Conservation (phyloP, 2,329 filamentous ascomycete species). For the Aspergillus ibericus region DNA sequence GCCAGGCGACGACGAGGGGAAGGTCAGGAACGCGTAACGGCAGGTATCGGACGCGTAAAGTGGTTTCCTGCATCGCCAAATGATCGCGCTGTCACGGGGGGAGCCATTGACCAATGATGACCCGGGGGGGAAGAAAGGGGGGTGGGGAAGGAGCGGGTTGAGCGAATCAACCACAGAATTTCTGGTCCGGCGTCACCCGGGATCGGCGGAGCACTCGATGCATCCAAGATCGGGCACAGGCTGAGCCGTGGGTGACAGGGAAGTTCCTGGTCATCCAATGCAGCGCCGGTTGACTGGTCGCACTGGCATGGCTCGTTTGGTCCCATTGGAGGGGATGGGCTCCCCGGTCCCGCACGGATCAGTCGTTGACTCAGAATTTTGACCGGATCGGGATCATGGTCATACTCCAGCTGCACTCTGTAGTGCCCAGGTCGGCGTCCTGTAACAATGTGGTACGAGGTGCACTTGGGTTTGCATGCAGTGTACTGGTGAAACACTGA, state of each 20-base stretch:
- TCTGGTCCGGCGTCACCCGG: not conserved
- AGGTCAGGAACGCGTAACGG: conserved; percentile 27
- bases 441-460: too few species aligned
- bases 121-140: not conserved
- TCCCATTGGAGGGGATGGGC: not conserved
- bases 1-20: conserved; percentile 17
- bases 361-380: not conserved
- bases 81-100: conserved; percentile 39
- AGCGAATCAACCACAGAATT: not conserved
- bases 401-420: not conserved
- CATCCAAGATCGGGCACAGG: not conserved
- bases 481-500: not conserved
- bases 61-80: conserved; percentile 37
- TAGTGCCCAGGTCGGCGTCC: not conserved
- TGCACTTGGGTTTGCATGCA: not conserved
- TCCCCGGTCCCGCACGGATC: not conserved
- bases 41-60: conserved; percentile 34
- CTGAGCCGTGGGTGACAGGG: not conserved
- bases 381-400: not conserved
- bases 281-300: not conserved
- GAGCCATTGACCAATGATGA: conserved; percentile 22
- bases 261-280: not conserved
- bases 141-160: not conserved
- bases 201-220: not conserved
- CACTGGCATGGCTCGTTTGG: not conserved